phyloP scores from a whole-genome alignment of 106 monocot species.

The Platanthera zijinensis region DNA sequence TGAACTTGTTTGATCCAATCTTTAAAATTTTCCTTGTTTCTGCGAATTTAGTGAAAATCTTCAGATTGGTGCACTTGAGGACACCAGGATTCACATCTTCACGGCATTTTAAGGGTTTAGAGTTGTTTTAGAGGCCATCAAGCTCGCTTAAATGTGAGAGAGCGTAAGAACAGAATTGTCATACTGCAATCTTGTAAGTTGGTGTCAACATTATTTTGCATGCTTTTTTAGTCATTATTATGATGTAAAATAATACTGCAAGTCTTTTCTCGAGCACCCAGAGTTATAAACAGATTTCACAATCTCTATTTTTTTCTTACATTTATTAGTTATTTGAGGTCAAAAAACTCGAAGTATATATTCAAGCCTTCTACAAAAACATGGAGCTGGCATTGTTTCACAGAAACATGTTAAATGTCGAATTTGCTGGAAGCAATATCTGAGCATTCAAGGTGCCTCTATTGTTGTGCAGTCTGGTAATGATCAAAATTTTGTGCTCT shows the following conservation, averaged over 20 bases:
- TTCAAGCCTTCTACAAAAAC: conserved; percentile 31
- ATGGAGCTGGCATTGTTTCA: conserved; percentile 56
- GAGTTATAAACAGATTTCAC: background rate
- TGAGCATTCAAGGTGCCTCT: conserved; percentile 42
- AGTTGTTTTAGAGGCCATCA: conserved; percentile 88
- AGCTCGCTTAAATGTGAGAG: conserved; percentile 65
- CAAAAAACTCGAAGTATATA: conserved; percentile 45
- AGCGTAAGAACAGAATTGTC: conserved; percentile 49
- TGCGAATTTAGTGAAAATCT: background rate
- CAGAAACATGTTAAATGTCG: conserved; percentile 52
- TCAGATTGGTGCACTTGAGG: conserved; percentile 86
- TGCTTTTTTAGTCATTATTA: background rate
- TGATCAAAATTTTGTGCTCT: background rate
- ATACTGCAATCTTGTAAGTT: conserved; percentile 83
- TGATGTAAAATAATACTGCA: background rate
- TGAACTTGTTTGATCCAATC: background rate
- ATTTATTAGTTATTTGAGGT: conserved; percentile 57
- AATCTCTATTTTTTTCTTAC: background rate
- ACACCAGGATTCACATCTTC: conserved; percentile 89
- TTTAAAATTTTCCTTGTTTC: background rate
- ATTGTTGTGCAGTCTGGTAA: conserved; percentile 84
- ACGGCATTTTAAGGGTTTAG: conserved; percentile 92
- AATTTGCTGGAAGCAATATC: conserved; percentile 46
- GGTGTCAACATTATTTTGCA: background rate
- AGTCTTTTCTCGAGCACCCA: background rate